A percentile compares a stretch with the other conserved stretches of the same genome.
phyloP scores from a whole-genome alignment of 805 yeast genomes.

The Metschnikowia anglica region DNA sequence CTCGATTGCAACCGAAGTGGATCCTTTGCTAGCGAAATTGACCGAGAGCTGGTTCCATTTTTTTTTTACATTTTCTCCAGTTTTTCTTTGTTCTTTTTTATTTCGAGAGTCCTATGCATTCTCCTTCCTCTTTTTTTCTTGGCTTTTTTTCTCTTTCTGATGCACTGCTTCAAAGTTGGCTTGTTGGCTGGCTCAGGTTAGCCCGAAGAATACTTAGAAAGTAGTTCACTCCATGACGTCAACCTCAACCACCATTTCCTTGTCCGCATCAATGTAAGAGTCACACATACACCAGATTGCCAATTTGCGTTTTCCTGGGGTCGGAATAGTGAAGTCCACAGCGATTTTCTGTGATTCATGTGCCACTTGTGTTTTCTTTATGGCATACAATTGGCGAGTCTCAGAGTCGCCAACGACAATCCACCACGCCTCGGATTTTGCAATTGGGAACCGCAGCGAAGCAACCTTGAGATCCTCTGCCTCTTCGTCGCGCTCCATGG shows the following conservation, averaged over 20 bases:
- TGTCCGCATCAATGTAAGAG: conserved; percentile 89
- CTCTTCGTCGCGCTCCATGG: conserved; percentile 72
- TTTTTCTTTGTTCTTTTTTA: too few species aligned
- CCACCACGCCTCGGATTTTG: conserved; percentile 82
- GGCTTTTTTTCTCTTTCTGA: too few species aligned
- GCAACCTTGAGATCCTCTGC: conserved; percentile 62
- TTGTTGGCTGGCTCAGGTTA: too few species aligned
- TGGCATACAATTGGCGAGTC: conserved; percentile 64
- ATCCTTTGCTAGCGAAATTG: too few species aligned
- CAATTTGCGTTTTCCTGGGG: conserved; percentile 58
- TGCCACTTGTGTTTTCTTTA: conserved; percentile 59
- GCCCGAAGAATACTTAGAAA: too few species aligned
- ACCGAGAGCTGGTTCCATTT: too few species aligned
- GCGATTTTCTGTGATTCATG: conserved; percentile 52
- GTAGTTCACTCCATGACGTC: conserved; percentile 8
- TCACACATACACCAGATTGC: conserved; percentile 88
- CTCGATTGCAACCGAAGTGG: too few species aligned
- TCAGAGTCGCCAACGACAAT: conserved; percentile 70
- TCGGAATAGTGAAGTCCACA: conserved; percentile 57
- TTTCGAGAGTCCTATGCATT: too few species aligned
- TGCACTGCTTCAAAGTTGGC: too few species aligned
- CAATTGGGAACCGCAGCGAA: conserved; percentile 57
- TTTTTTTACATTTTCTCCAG: too few species aligned
- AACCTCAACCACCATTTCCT: conserved; percentile 61
- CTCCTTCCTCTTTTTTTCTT: too few species aligned